Percentiles rank a stretch among this genome's conserved stretches.
Evolutionary conservation across 2,329 filamentous ascomycete species (phyloP).

Genomic region (Cladosporium sp.): DNA sequence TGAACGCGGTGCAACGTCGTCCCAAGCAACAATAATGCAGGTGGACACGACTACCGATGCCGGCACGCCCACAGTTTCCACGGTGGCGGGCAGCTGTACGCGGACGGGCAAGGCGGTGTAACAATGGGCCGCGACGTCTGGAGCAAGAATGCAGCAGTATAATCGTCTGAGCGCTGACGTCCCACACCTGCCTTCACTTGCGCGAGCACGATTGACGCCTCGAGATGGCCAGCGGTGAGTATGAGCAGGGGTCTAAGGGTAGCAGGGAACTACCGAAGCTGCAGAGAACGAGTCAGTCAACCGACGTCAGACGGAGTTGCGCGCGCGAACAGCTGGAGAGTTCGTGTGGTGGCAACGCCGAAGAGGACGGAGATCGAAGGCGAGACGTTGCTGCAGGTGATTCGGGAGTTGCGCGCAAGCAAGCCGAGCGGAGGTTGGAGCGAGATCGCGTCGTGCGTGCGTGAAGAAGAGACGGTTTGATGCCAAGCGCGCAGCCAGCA

Average conservation of each 20-base stretch:
- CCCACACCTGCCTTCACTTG: conserved; percentile 1
- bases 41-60: conserved; percentile 14
- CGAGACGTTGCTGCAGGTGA: conserved; percentile 5
- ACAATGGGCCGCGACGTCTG: conserved; percentile 17
- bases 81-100: conserved; percentile 19
- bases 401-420: not conserved
- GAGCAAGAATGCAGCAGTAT: conserved; percentile 21
- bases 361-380: conserved; percentile 1
- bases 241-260: conserved; percentile 10
- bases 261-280: conserved; percentile 1
- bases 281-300: conserved; percentile 13
- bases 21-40: conserved; percentile 17
- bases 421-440: conserved; percentile 16
- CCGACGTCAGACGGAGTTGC: conserved; percentile 13
- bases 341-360: conserved; percentile 5
- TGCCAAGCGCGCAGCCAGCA: not conserved
- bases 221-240: conserved; percentile 18
- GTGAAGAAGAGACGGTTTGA: conserved; percentile 7
- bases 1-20: conserved; percentile 17
- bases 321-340: conserved; percentile 9
- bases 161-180: conserved; percentile 18
- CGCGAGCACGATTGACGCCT: conserved; percentile 19
- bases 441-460: not conserved
- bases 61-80: not conserved
- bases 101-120: conserved; percentile 17